These are phyloP conservation scores for Hypoxylon sp. DNA, from an alignment of 2,329 filamentous ascomycete genomes.

Conservation along the genomic window DNA sequence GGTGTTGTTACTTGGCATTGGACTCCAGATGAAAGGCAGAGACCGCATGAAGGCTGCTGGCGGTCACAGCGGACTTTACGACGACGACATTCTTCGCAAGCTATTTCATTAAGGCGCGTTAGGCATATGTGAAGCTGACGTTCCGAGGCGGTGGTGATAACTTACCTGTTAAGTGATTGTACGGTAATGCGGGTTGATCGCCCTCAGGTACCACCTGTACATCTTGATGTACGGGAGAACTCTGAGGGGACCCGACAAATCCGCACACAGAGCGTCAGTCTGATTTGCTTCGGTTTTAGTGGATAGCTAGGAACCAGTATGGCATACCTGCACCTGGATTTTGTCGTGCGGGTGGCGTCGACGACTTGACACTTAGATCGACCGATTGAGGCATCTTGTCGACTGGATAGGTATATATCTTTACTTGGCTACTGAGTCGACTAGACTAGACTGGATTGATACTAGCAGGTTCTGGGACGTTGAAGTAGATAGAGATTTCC, in stretches of 20 bases:
- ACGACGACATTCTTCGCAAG: slow-evolving; percentile 46
- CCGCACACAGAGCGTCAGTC: slow-evolving; percentile 14
- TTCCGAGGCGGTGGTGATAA: slow-evolving; percentile 9
- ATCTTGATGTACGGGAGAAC: slow-evolving; percentile 16
- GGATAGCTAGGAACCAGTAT: slow-evolving; percentile 14
- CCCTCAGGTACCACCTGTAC: slow-evolving; percentile 36
- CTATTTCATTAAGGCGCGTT: slow-evolving; percentile 15
- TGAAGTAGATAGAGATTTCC: slow-evolving; percentile 25
- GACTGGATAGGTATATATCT: slow-evolving; percentile 3
- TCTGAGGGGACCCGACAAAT: slow-evolving; percentile 29
- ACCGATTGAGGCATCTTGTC: slow-evolving; percentile 42
- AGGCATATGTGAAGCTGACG: neutral
- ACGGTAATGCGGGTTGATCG: slow-evolving; percentile 26
- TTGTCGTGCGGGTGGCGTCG: slow-evolving; percentile 40
- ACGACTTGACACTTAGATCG: slow-evolving; percentile 39
- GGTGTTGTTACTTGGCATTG: slow-evolving; percentile 44
- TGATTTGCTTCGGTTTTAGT: slow-evolving; percentile 8
- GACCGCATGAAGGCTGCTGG: slow-evolving; percentile 42
- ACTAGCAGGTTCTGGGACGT: slow-evolving; percentile 6
- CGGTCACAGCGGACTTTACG: slow-evolving; percentile 46
- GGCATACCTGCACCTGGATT: slow-evolving; percentile 45
- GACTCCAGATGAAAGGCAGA: slow-evolving; percentile 41
- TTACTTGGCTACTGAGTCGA: slow-evolving; percentile 20
- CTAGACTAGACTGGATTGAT: slow-evolving; percentile 12
- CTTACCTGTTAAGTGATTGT: slow-evolving; percentile 20